Evolutionary conservation across 805 yeast species (phyloP), one percentile per base, ranked within the genome.

Genomic region (Ogataea thermomethanolica): DNA sequence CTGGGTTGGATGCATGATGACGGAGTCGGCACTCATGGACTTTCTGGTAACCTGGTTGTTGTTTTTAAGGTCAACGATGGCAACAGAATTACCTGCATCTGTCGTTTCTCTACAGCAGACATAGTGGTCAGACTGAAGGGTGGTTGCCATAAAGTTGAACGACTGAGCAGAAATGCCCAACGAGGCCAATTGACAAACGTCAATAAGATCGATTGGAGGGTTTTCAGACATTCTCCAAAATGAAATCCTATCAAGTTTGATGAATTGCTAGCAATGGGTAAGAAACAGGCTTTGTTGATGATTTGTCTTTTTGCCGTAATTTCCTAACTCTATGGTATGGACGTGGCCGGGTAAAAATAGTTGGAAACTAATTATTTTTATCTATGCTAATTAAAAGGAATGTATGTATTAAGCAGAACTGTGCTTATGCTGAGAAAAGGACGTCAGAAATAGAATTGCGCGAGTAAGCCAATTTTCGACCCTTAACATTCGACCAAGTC

Each of bases 1-100:
- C 63, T 83, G 79, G n/a, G 67, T 59, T 25, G 99, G 98, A 65
- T 89, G 95, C 93, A 93, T 81, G 60, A 93, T 93, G 36, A 97
- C 98, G 48, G 89, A 85, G 66, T 93, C 99, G 32, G 99, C 99
- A 41, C 86, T 76, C 96, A 93, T 93, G 63, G 86, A 84, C 66
- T 93, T 91, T 59, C 95, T 81, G 15, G 85, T 83, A 45, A 90
- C 79, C 54, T 78, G 76, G 65, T 86, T 86, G 69, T 79, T 79
- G 59, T 85, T 80, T 49, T 78, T 73, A 57, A 93, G 73, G 60
- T 93, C 95, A 48, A 93, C 78, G 55, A 93, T 93, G 31, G 96
- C 96, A 39, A 95, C 98, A n/a, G 93, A 75, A 66, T 88, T 90
- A 46, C 91, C 81, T 33, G 78, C 36, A 59, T 74, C 67, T 51